Percentiles rank a stretch among this genome's conserved stretches.
phyloP scores from a whole-genome alignment of 768 basidiomycete genomes.

The Phlebiopsis flavidoalba region DNA sequence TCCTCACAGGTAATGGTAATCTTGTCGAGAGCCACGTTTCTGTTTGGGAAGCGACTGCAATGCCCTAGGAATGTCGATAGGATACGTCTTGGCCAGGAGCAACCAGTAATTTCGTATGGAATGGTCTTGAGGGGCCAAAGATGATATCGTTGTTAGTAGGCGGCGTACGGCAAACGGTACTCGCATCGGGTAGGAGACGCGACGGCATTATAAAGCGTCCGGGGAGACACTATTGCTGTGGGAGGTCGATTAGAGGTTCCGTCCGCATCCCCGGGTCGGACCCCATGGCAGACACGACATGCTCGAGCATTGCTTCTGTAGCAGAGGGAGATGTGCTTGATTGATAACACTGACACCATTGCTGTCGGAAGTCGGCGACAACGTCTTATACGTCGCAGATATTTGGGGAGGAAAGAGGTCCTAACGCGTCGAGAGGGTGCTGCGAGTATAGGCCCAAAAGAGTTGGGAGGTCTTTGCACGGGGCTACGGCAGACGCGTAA shows the following conservation, averaged over 20 bases:
- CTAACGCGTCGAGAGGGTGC: conserved; percentile 48
- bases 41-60: conserved; percentile 37
- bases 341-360: conserved; percentile 27
- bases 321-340: conserved; percentile 39
- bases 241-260: conserved; percentile 36
- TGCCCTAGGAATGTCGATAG: conserved; percentile 62
- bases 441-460: conserved; percentile 52
- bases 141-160: conserved; percentile 65
- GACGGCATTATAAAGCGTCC: conserved; percentile 49
- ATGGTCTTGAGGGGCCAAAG: conserved; percentile 41
- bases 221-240: conserved; percentile 77
- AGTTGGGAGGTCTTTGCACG: conserved; percentile 41
- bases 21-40: conserved; percentile 16
- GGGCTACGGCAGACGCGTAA: conserved; percentile 24
- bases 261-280: conserved; percentile 42
- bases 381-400: conserved; percentile 36
- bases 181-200: conserved; percentile 45
- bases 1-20: conserved; percentile 65
- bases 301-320: conserved; percentile 65
- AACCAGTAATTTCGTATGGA: conserved; percentile 48
- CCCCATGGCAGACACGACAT: conserved; percentile 72
- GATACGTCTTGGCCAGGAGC: conserved; percentile 57
- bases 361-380: conserved; percentile 29
- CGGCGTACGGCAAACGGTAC: conserved; percentile 49
- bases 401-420: conserved; percentile 59